Evolutionary conservation across 2,329 filamentous ascomycete genomes (phyloP), one percentile per base, ranked within the genome.

Genomic region (Botrytis deweyae): DNA sequence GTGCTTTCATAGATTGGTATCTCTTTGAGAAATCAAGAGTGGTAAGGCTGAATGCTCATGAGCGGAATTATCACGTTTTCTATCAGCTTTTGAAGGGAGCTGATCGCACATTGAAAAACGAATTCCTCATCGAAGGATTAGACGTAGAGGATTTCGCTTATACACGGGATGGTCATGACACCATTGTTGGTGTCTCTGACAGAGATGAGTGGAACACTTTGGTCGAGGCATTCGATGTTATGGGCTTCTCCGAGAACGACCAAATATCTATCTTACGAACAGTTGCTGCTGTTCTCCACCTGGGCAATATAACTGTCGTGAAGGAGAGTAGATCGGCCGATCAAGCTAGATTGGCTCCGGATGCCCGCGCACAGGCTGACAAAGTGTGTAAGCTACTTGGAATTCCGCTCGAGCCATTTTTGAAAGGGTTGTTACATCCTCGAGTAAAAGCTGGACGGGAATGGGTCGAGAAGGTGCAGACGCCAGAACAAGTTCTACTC

Each of bases 401-500:
- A 0, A 95, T 99, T 29, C 88, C 93, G 3, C 81, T 92, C 0
- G 95, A 98, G 58, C 89, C 92, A 2, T 99, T 99, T 77, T 86
- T 97, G 18, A 93, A 94, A 81, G 95, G 94, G 0, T 85, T 99
- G 8, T 86, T 99, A 18, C 96, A 98, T 80, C 96, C 96, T 16
- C 93, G 90, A 74, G 97, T 99, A 59, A 98, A 97, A 83, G 96
- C 96, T 61, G 96, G 96, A 33, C 90, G 95, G 70, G 96, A 99
- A 84, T 98, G 95, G 96, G 96, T 99, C 3, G 95, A 98, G 81
- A 99, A 98, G 82, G 95, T 97, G 1, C 96, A 99, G 81, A 98
- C 95, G 1, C 95, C 96, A 0, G 97, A 99, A 77, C 96, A 99
- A 82, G 97, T 98, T 63, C 92, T 93, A 38, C 89, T 98, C 16